A percentile compares a stretch with the other conserved stretches of the same genome.
Evolutionary conservation across 2,329 filamentous ascomycete species (phyloP).

Genomic region (Claviceps purpurea): DNA sequence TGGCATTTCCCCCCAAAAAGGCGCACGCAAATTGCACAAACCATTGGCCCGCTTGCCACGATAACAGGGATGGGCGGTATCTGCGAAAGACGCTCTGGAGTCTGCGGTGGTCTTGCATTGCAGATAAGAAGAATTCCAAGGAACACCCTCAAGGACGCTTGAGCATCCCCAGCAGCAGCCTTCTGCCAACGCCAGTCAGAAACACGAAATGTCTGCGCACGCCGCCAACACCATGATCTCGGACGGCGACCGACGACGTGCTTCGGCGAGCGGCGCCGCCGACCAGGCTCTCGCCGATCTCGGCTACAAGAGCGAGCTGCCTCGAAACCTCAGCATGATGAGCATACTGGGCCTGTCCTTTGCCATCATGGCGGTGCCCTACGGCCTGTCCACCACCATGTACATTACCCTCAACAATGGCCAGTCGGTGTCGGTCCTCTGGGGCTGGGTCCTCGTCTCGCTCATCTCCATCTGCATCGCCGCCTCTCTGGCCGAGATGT

Average conservation of each 20-base stretch:
- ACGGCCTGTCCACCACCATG: slow-evolving; percentile 34
- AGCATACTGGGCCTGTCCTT: slow-evolving; percentile 36
- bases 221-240: background rate
- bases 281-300: slow-evolving; percentile 32
- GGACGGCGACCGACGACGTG: slow-evolving; percentile 4
- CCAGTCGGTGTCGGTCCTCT: slow-evolving; percentile 59
- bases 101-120: no score
- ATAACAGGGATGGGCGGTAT: no score
- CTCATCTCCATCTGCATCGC: slow-evolving; percentile 61
- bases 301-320: slow-evolving; percentile 36
- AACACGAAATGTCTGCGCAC: no score
- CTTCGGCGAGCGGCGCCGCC: slow-evolving; percentile 16
- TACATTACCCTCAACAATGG: slow-evolving; percentile 51
- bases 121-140: no score
- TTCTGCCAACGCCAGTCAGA: no score
- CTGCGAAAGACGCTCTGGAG: no score
- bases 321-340: slow-evolving; percentile 36
- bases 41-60: no score
- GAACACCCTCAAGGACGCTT: no score
- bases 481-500: slow-evolving; percentile 58
- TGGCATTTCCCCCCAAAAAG: no score
- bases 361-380: slow-evolving; percentile 38
- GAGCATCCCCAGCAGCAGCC: no score
- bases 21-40: no score
- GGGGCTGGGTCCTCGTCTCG: slow-evolving; percentile 51